phyloP scores from a whole-genome alignment of 2,329 filamentous ascomycete species.

The Ophiosphaerella herpotricha region DNA sequence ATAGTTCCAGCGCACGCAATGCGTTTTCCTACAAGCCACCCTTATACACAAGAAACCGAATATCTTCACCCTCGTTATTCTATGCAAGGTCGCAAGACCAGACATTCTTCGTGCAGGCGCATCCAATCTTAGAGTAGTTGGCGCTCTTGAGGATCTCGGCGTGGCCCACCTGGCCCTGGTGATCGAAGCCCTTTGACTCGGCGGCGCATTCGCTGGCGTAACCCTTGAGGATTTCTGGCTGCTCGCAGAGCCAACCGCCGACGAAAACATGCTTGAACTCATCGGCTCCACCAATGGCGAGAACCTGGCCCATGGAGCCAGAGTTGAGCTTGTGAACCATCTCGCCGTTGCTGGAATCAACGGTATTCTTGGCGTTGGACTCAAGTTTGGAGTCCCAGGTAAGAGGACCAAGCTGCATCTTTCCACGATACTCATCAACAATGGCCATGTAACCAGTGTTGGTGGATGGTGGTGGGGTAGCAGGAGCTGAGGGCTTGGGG shows the following conservation, averaged over 20 bases:
- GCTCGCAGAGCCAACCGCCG: slow-evolving; percentile 44
- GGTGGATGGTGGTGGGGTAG: slow-evolving; percentile 11
- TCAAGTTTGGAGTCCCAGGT: slow-evolving; percentile 24
- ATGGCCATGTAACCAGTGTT: slow-evolving; percentile 30
- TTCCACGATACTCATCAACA: slow-evolving; percentile 33
- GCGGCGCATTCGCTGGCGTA: slow-evolving; percentile 29
- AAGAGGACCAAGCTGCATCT: slow-evolving; percentile 31
- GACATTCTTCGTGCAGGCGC: slow-evolving; percentile 26
- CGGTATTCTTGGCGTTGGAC: slow-evolving; percentile 31
- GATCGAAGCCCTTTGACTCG: slow-evolving; percentile 32
- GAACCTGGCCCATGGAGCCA: slow-evolving; percentile 35
- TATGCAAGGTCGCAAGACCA: slow-evolving; percentile 42
- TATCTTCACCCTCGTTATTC: slow-evolving; percentile 1
- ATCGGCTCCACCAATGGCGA: slow-evolving; percentile 29
- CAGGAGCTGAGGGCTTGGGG: slow-evolving; percentile 13
- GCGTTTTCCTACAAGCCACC: slow-evolving; percentile 19
- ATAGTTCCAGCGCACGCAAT: slow-evolving; percentile 15
- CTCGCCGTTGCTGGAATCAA: slow-evolving; percentile 28
- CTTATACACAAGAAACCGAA: slow-evolving; percentile 7
- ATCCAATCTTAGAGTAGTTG: slow-evolving; percentile 39
- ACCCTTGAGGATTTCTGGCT: slow-evolving; percentile 25
- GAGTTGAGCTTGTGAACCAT: slow-evolving; percentile 41
- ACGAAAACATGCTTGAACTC: slow-evolving; percentile 39
- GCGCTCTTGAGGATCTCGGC: slow-evolving; percentile 34
- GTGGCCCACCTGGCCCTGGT: slow-evolving; percentile 39